Percentiles rank a stretch among this genome's conserved stretches.
phyloP scores from a whole-genome alignment of 2,329 filamentous ascomycete genomes.

The Penicillium sp. region DNA sequence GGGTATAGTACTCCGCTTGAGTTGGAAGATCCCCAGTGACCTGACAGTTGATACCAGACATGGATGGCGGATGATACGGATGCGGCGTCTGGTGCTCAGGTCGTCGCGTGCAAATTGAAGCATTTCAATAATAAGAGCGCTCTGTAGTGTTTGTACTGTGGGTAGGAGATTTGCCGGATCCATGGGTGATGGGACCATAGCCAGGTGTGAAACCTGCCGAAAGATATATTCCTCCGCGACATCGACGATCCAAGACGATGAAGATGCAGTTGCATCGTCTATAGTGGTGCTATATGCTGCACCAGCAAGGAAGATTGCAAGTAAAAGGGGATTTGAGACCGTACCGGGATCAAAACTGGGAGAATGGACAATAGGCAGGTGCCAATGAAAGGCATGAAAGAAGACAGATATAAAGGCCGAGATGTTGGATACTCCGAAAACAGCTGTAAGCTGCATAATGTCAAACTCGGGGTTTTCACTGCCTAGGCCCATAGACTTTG shows the following conservation, averaged over 20 bases:
- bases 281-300: slow-evolving; percentile 24
- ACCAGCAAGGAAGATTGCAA: slow-evolving; percentile 27
- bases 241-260: slow-evolving; percentile 23
- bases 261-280: slow-evolving; percentile 13
- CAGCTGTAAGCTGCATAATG: slow-evolving; percentile 16
- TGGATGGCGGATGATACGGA: slow-evolving; percentile 30
- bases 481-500: slow-evolving; percentile 22
- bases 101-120: slow-evolving; percentile 30
- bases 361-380: slow-evolving; percentile 30
- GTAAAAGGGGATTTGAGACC: slow-evolving; percentile 23
- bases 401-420: slow-evolving; percentile 26
- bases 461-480: slow-evolving; percentile 8
- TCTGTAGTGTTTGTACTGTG: slow-evolving; percentile 25
- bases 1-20: slow-evolving; percentile 18
- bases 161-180: slow-evolving; percentile 7
- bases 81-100: slow-evolving; percentile 26
- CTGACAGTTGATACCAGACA: slow-evolving; percentile 29
- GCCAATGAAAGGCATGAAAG: slow-evolving; percentile 32
- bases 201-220: slow-evolving; percentile 21
- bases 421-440: slow-evolving; percentile 26
- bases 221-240: slow-evolving; percentile 31
- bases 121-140: slow-evolving; percentile 31
- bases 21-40: slow-evolving; percentile 25
- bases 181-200: slow-evolving; percentile 10
- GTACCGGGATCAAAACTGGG: slow-evolving; percentile 28